Evolutionary conservation across 2,329 filamentous ascomycete genomes (phyloP).

Genomic region (Venturiaceae sp.): DNA sequence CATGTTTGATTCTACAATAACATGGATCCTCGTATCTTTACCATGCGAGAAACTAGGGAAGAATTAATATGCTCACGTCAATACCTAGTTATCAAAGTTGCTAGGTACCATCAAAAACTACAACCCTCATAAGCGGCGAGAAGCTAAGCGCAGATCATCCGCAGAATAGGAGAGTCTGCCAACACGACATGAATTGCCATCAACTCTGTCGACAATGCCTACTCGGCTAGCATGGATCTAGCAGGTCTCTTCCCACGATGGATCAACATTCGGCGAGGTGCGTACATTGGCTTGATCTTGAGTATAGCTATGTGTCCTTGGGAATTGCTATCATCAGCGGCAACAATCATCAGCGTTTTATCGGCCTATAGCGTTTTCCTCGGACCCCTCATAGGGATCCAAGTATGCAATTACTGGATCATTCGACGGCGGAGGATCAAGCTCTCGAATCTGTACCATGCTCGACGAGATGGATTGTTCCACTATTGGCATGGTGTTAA

Average conservation of each 20-base stretch:
- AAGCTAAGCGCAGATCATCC: neutral
- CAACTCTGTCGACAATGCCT: conserved; percentile 13
- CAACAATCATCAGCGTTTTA: conserved; percentile 38
- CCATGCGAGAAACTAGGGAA: no score
- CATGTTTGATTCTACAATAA: no score
- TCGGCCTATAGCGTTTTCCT: conserved; percentile 37
- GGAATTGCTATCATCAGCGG: conserved; percentile 38
- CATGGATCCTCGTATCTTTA: no score
- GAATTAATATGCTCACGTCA: no score
- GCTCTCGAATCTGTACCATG: conserved; percentile 33
- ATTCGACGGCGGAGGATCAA: conserved; percentile 29
- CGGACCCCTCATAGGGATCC: conserved; percentile 35
- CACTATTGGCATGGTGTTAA: conserved; percentile 35
- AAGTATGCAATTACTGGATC: conserved; percentile 37
- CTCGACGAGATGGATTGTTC: conserved; percentile 27
- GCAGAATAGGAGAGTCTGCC: neutral
- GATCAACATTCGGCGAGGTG: conserved; percentile 47
- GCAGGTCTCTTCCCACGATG: conserved; percentile 41
- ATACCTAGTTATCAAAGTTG: no score
- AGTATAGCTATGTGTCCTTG: conserved; percentile 33
- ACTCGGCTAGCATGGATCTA: conserved; percentile 40
- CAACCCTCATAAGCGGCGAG: neutral
- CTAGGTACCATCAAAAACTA: no score
- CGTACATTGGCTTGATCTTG: conserved; percentile 33
- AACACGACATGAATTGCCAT: no score